Evolutionary conservation across 1,139 yeast genomes (phyloP), one percentile per base, ranked within the genome.

Genomic region (Lodderomyces pseudojiufengensis): DNA sequence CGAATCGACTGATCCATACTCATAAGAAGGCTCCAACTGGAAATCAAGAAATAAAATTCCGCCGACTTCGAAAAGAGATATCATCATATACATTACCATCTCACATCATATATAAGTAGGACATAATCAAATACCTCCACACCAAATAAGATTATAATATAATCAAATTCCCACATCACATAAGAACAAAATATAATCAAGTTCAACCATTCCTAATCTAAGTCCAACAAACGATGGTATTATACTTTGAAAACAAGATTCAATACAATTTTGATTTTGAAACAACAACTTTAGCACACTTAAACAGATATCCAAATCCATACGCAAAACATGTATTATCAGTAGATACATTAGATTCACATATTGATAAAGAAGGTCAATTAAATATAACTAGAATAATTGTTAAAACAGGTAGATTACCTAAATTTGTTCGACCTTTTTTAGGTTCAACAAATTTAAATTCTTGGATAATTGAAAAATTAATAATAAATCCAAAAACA

Each of bases 301-400:
- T 86, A 58, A 85, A 85, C 60, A 67, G 94, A 49, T 87, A 86
- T 53, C 96, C 96, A 2, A 87, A 87, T 52, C 98, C 98, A 3
- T 88, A 73, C 54, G 83, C 97, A 27, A 65, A 78, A n/a, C 97
- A 92, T 62, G 97, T 92, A 10, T 65, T 82, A 32, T 82, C 95
- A 10, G 80, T 80, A 27, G 98, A 92, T 55, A 85, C 95, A 2
- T 58, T 85, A 20, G 79, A 78, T 30, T 67, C 66, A 31, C 60
- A 65, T 45, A 68, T 83, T 21, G 90, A 84, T 46, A 53, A 56
- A 0, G 60, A 76, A 11, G 95, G 95, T 14, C 67, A 79, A 37
- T 69, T 88, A 35, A 74, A 78, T 48, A 78, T 86, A 26, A 85
- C 95, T 8, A 73, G 92, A 49, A 63, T 92, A 32, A 79, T 90